Conservation (phyloP, 2,329 filamentous ascomycete genomes). For the Dryadomyces quercivorus region DNA sequence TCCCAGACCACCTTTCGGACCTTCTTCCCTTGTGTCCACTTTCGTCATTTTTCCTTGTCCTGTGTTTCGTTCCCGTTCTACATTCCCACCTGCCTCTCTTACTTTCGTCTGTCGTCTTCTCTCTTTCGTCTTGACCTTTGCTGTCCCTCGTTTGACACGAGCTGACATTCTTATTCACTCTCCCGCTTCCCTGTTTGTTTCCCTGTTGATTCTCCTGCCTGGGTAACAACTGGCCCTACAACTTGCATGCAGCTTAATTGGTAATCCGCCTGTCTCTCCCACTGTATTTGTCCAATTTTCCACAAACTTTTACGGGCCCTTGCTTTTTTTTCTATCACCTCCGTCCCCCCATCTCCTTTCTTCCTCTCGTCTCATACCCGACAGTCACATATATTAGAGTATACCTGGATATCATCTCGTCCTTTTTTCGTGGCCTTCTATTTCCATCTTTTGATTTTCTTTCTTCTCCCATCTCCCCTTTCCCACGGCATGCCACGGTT, state of each 20-base stretch:
- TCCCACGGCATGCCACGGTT: conserved; percentile 17
- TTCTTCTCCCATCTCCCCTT: neutral
- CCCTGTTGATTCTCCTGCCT: conserved; percentile 1
- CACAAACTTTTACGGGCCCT: neutral
- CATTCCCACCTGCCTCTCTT: neutral
- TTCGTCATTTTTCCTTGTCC: conserved; percentile 10
- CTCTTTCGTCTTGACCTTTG: neutral
- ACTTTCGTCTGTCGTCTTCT: conserved; percentile 18
- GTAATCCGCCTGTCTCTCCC: neutral
- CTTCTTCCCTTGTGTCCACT: conserved; percentile 5
- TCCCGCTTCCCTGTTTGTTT: conserved; percentile 1
- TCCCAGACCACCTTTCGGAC: conserved; percentile 1
- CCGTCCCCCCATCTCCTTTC: neutral
- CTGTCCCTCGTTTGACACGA: conserved; percentile 31
- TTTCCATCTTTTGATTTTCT: neutral
- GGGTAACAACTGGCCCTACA: neutral
- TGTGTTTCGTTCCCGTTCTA: conserved; percentile 4
- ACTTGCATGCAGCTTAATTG: conserved; percentile 1
- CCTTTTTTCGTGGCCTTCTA: neutral
- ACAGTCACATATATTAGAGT: neutral
- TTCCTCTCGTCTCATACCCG: neutral
- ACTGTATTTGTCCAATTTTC: neutral
- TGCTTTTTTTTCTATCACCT: neutral
- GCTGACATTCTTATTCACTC: conserved; percentile 10
- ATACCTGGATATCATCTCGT: neutral